phyloP scores from a whole-genome alignment of 148 eudicot genomes.

The Diospyros lotus region DNA sequence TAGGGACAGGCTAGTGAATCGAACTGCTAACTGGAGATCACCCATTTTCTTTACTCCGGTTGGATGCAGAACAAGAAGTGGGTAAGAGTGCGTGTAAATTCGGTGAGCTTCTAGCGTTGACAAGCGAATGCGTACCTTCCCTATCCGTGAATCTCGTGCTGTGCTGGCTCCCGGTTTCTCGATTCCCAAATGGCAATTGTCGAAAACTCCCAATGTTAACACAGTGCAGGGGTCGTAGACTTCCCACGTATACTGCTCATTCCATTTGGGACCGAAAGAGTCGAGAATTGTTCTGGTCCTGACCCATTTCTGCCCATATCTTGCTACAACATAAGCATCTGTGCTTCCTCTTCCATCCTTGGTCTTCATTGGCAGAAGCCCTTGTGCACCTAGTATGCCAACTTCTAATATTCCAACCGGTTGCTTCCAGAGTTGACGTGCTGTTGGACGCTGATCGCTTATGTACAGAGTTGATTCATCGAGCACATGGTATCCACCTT shows the following conservation, averaged over 20 bases:
- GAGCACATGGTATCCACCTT: constrained; percentile 44
- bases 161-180: constrained; percentile 21
- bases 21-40: constrained; percentile 36
- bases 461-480: constrained; percentile 41
- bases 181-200: constrained; percentile 33
- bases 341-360: constrained; percentile 34
- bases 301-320: constrained; percentile 38
- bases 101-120: constrained; percentile 36
- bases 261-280: constrained; percentile 32
- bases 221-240: constrained; percentile 41
- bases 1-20: constrained; percentile 31
- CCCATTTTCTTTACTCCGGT: constrained; percentile 42
- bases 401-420: constrained; percentile 34
- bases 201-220: constrained; percentile 34
- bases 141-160: constrained; percentile 28
- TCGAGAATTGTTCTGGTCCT: constrained; percentile 33
- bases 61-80: constrained; percentile 35
- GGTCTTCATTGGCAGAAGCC: constrained; percentile 43
- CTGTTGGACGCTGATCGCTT: constrained; percentile 37
- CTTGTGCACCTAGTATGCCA: constrained; percentile 36
- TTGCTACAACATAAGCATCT: constrained; percentile 39
- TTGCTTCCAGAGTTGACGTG: constrained; percentile 40
- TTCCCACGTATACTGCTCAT: constrained; percentile 42
- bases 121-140: constrained; percentile 35
- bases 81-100: constrained; percentile 29